Evolutionary conservation across 331 rosid genomes (phyloP).

Genomic region (Ulmus americana): DNA sequence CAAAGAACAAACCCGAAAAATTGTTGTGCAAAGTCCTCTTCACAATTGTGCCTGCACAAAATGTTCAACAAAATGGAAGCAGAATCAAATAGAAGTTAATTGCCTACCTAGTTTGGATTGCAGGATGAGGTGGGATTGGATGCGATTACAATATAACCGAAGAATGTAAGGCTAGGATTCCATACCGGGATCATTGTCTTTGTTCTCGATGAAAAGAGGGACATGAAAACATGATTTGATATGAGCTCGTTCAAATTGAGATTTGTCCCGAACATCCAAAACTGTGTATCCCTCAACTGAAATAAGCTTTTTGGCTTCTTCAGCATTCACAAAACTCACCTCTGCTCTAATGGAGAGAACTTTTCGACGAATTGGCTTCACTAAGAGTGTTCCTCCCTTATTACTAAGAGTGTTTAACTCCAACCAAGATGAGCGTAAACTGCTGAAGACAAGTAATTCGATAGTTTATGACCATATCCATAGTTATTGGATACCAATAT

Average conservation of each 20-base stretch:
- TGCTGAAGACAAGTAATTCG: conserved; percentile 47
- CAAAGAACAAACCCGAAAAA: conserved; percentile 81
- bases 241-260: conserved; percentile 73
- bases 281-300: conserved; percentile 59
- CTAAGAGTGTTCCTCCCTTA: conserved; percentile 44
- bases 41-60: conserved; percentile 64
- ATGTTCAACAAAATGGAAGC: not conserved
- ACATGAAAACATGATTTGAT: conserved; percentile 74
- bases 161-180: no score
- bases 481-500: no score
- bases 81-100: not conserved
- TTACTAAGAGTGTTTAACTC: conserved; percentile 46
- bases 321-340: conserved; percentile 61
- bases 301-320: conserved; percentile 64
- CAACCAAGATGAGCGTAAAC: conserved; percentile 50
- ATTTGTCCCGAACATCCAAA: conserved; percentile 74
- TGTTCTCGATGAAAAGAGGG: conserved; percentile 77
- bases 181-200: conserved; percentile 71
- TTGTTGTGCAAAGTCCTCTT: conserved; percentile 84
- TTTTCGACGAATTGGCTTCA: conserved; percentile 36
- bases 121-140: no score
- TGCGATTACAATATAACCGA: no score
- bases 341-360: conserved; percentile 57
- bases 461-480: no score
- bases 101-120: no score